Conservation (phyloP, 1,284 basidiomycete genomes). For the Calocybe gambosa region DNA sequence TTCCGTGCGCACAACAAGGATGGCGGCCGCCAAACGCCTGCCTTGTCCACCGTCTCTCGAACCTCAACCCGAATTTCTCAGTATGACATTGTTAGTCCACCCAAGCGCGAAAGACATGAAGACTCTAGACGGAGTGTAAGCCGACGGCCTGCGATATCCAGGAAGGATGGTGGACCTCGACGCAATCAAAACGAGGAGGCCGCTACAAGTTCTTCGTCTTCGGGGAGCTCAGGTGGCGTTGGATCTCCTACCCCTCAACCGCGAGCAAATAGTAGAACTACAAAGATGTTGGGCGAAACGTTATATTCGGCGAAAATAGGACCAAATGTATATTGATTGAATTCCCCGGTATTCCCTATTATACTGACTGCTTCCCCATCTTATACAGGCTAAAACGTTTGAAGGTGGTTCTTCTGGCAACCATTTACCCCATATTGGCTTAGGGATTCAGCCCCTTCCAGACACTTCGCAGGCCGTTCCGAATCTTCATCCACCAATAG, state of each 20-base stretch:
- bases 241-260: neutral
- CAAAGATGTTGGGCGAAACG: neutral
- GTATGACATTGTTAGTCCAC: constrained; percentile 16
- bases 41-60: constrained; percentile 12
- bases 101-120: constrained; percentile 3
- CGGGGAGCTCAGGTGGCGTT: constrained; percentile 7
- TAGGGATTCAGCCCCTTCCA: neutral
- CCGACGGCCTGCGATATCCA: neutral
- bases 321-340: constrained; percentile 12
- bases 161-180: neutral
- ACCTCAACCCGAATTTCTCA: constrained; percentile 17
- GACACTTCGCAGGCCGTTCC: neutral
- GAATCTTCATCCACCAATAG: neutral
- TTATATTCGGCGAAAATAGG: neutral
- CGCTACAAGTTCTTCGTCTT: no score
- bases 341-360: no score
- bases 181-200: constrained; percentile 8
- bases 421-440: neutral
- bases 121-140: neutral
- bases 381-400: no score
- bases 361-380: no score
- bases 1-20: neutral
- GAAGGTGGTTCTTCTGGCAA: neutral
- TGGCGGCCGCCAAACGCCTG: constrained; percentile 8
- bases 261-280: neutral